Evolutionary conservation across 2,329 filamentous ascomycete species (phyloP).

Genomic region (Cryphonectria carpinicola): DNA sequence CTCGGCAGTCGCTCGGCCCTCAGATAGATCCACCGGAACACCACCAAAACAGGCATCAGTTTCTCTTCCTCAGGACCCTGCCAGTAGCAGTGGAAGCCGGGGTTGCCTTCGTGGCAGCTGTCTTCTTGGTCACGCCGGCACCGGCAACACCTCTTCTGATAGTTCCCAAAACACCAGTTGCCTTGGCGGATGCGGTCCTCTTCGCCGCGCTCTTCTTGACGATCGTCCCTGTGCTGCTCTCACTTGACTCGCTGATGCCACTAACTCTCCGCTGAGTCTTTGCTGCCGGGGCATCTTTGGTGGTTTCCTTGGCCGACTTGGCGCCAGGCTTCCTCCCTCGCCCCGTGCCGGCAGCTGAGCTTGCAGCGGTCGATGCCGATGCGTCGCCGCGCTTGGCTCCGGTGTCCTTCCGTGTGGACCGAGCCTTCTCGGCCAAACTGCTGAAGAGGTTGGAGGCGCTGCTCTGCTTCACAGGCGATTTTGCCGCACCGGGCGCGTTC

Average conservation of each 20-base stretch:
- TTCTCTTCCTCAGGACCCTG: conserved; percentile 60
- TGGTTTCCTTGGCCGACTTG: conserved; percentile 40
- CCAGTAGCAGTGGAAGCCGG: conserved; percentile 46
- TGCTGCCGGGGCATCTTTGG: conserved; percentile 41
- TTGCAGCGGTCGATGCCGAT: conserved; percentile 42
- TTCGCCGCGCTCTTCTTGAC: conserved; percentile 56
- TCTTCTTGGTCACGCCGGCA: conserved; percentile 52
- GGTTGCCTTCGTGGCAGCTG: conserved; percentile 47
- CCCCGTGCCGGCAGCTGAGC: conserved; percentile 40
- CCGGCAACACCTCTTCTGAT: conserved; percentile 57
- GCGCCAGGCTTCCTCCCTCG: conserved; percentile 24
- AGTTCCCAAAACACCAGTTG: conserved; percentile 54
- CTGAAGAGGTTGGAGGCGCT: conserved; percentile 51
- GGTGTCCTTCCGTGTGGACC: conserved; percentile 51
- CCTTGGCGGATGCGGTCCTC: conserved; percentile 47
- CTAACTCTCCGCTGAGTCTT: conserved; percentile 59
- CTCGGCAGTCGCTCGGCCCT: not conserved
- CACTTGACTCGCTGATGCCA: conserved; percentile 64
- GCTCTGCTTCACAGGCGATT: conserved; percentile 65
- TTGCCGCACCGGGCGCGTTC: conserved; percentile 60
- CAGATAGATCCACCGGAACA: not conserved
- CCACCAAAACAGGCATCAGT: not conserved
- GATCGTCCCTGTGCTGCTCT: conserved; percentile 67
- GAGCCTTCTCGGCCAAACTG: conserved; percentile 64
- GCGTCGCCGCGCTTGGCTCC: conserved; percentile 24